Evolutionary conservation across 2,329 filamentous ascomycete genomes (phyloP).

Genomic region (Gaeumannomyces tritici): DNA sequence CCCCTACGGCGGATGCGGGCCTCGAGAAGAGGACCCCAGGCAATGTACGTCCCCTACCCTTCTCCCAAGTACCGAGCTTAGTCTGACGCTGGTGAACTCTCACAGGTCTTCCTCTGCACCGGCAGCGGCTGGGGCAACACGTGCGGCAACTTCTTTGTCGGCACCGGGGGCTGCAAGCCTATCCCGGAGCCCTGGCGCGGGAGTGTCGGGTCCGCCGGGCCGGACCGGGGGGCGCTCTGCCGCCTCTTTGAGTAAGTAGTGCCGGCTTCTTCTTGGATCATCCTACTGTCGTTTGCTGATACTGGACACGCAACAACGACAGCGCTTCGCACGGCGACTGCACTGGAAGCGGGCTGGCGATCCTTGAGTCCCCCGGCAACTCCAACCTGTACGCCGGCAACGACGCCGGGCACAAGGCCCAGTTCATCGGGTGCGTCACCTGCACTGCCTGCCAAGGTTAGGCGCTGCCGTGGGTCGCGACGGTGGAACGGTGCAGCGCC

Average conservation of each 20-base stretch:
- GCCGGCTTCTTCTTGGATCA: no score
- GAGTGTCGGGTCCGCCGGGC: conserved; percentile 1
- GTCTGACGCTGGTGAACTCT: not conserved
- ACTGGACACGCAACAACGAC: not conserved
- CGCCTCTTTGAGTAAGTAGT: conserved; percentile 4
- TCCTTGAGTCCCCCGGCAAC: not conserved
- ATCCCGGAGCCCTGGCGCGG: not conserved
- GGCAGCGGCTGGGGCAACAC: not conserved
- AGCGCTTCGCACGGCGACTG: conserved; percentile 1
- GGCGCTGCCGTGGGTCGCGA: no score
- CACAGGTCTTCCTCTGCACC: conserved; percentile 2
- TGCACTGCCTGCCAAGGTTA: conserved; percentile 2
- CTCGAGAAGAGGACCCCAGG: not conserved
- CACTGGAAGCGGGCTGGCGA: conserved; percentile 2
- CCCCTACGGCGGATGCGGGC: not conserved
- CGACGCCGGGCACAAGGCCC: not conserved
- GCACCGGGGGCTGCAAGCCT: not conserved
- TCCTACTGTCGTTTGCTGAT: no score
- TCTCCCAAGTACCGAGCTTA: not conserved
- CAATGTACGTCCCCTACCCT: not conserved
- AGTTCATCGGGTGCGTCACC: conserved; percentile 2
- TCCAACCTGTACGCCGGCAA: not conserved
- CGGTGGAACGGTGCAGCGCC: no score
- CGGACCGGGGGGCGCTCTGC: conserved; percentile 2
- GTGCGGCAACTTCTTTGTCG: not conserved